Evolutionary conservation across 2,329 filamentous ascomycete species (phyloP).

Genomic region (Colletotrichum cereale): DNA sequence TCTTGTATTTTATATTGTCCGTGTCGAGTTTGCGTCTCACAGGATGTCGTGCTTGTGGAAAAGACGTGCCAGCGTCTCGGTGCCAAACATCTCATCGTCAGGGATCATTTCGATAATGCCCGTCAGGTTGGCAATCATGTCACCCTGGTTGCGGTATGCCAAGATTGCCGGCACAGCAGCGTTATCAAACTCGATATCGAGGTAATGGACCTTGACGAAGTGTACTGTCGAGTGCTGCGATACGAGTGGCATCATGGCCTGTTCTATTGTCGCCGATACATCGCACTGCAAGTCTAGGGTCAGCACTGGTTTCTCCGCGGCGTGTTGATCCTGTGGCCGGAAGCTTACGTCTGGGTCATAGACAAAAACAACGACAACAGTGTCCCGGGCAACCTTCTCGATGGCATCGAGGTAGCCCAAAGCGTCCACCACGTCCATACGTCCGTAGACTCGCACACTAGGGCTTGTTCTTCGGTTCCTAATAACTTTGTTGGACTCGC

Average conservation of each 20-base stretch:
- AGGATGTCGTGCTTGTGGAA: conserved; percentile 67
- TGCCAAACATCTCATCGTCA: conserved; percentile 71
- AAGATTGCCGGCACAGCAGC: conserved; percentile 89
- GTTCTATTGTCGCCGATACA: conserved; percentile 83
- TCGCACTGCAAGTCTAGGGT: conserved; percentile 69
- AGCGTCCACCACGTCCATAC: conserved; percentile 86
- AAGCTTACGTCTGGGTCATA: conserved; percentile 84
- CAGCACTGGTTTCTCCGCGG: conserved; percentile 38
- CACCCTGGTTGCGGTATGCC: conserved; percentile 87
- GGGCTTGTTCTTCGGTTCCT: conserved; percentile 79
- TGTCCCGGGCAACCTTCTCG: conserved; percentile 86
- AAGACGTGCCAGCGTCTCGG: conserved; percentile 63
- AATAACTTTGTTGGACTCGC: conserved; percentile 65
- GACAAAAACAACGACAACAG: conserved; percentile 92
- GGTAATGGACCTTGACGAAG: conserved; percentile 92
- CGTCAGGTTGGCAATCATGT: conserved; percentile 90
- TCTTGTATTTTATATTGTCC: conserved; percentile 9
- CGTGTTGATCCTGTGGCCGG: background rate
- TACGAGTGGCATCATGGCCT: conserved; percentile 82
- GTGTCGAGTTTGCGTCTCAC: conserved; percentile 46
- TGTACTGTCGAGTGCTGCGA: conserved; percentile 77
- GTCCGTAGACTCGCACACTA: conserved; percentile 82
- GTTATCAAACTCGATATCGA: conserved; percentile 94
- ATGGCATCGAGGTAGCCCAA: conserved; percentile 95
- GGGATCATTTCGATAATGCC: conserved; percentile 90